phyloP scores from a whole-genome alignment of 2,329 filamentous ascomycete species.

The Rosellinia necatrix region DNA sequence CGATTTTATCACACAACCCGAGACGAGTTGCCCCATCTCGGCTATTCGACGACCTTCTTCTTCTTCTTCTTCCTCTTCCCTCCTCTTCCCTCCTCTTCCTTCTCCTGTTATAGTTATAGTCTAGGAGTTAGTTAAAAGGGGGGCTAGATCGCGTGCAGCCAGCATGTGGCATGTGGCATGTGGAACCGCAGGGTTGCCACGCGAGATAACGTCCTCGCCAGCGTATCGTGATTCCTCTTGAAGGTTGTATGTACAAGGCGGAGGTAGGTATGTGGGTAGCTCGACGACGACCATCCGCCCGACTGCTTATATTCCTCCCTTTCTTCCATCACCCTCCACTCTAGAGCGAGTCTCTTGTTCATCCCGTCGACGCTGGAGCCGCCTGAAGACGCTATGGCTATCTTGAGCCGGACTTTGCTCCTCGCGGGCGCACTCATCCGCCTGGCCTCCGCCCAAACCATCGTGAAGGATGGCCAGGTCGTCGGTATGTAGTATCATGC shows the following conservation, averaged over 20 bases:
- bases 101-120: too few species aligned
- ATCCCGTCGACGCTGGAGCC: background rate
- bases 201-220: background rate
- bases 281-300: background rate
- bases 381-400: conserved; percentile 6
- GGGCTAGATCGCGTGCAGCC: background rate
- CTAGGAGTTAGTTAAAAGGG: too few species aligned
- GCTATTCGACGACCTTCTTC: background rate
- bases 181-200: conserved; percentile 8
- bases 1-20: too few species aligned
- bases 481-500: conserved; percentile 10
- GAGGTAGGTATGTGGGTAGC: too few species aligned
- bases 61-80: too few species aligned
- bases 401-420: conserved; percentile 8
- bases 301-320: background rate
- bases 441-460: conserved; percentile 17
- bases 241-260: too few species aligned
- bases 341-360: conserved; percentile 3
- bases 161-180: too few species aligned
- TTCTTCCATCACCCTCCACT: background rate
- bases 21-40: too few species aligned
- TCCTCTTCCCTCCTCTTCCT: too few species aligned
- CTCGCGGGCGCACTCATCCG: conserved; percentile 6
- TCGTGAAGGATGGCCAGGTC: conserved; percentile 9
- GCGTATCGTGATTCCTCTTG: too few species aligned